Evolutionary conservation across 2,329 filamentous ascomycete species (phyloP), one percentile per base, ranked within the genome.

Genomic region (Fonsecaea erecta): DNA sequence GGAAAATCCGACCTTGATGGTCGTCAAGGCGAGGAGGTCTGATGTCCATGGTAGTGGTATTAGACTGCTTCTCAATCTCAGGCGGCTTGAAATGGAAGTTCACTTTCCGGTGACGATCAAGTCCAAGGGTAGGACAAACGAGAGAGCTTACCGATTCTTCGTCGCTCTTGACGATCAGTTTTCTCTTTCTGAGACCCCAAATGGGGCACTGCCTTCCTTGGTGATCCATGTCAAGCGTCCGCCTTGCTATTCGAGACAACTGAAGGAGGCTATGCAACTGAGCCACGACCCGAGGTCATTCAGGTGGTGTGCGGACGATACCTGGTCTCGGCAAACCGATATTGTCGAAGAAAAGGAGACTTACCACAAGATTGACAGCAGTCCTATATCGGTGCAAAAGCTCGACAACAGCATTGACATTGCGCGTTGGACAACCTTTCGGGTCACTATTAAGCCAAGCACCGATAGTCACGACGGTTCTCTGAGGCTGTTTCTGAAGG

Each of bases 261-360:
- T 70, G 26, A 64, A 67, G 32, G 66, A 73, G 40, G 58, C 67
- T 9, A 65, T 71, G 58, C 68, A 71, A 16, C 37, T 68, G 8
- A 83, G 81, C 1, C 82, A 86, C 68, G 74, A 78, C 6, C 72
- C 76, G 11, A 73, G 74, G 11, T 72, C 76, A 55, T 70, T 74
- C 14, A 73, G 59, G n/a, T 90, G 87, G 88, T 80, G 75, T 52
- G 83, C 86, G 24, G 79, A 79, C 65, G 81, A 86, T 68, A 77
- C 80, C 0, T 90, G 87, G 87, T 85, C 81, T 63, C 83, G 89
- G 21, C 86, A 89, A 70, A 90, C 88, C 0, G 83, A 87, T 67
- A 83, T 91, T 26, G 80, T 85, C n/a, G 79, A 81, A 62, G 73
- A 80, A 37, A 77, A 78, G 8, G 68, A 74, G 8, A 69, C 67